A percentile compares a stretch with the other conserved stretches of the same genome.
phyloP scores from a whole-genome alignment of 768 basidiomycete species.

The Trametes gibbosa region DNA sequence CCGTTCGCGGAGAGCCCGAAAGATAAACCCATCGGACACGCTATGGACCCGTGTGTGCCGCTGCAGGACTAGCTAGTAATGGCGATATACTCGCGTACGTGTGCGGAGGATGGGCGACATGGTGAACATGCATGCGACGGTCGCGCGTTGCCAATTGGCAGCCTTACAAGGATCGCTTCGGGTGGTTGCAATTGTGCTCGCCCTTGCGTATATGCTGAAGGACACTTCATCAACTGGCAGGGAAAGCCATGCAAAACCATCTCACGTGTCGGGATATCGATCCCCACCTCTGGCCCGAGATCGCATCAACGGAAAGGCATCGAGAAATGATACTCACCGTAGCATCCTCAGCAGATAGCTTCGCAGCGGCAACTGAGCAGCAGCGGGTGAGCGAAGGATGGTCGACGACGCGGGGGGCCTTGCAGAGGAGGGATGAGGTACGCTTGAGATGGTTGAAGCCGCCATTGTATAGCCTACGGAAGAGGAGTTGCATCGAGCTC shows the following conservation, averaged over 20 bases:
- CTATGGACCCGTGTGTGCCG: neutral
- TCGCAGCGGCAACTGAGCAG: conserved; percentile 17
- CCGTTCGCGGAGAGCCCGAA: neutral
- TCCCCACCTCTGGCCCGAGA: neutral
- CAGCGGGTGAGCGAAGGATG: conserved; percentile 18
- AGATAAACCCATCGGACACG: neutral
- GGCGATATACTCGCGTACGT: neutral
- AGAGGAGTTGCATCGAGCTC: conserved; percentile 25
- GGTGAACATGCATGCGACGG: too few relatives aligned
- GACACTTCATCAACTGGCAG: too few relatives aligned
- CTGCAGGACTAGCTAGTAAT: too few relatives aligned
- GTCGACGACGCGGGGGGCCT: conserved; percentile 22
- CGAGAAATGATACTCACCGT: conserved; percentile 1
- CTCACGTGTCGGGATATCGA: too few relatives aligned
- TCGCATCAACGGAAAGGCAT: too few relatives aligned
- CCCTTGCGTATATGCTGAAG: too few relatives aligned
- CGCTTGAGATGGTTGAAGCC: conserved; percentile 32
- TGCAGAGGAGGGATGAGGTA: conserved; percentile 25
- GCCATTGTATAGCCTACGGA: conserved; percentile 30
- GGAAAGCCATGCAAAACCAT: too few relatives aligned
- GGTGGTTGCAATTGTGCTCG: too few relatives aligned
- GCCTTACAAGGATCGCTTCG: too few relatives aligned
- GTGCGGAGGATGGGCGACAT: too few relatives aligned
- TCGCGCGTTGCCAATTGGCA: too few relatives aligned
- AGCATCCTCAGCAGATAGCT: conserved; percentile 4